phyloP scores from a whole-genome alignment of 495 filamentous ascomycete genomes.

The Neurospora africana region DNA sequence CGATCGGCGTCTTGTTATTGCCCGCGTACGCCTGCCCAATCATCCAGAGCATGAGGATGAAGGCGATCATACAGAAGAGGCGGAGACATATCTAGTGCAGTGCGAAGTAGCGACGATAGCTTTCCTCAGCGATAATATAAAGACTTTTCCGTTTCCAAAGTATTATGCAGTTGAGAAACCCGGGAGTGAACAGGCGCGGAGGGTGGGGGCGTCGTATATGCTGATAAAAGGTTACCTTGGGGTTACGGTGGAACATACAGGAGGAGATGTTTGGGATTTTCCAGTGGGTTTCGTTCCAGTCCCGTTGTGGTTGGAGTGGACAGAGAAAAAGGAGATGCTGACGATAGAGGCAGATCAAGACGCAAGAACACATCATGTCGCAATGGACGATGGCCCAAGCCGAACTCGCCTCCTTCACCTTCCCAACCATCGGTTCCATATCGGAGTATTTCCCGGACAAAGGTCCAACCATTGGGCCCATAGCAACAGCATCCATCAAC shows the following conservation, averaged over 20 bases:
- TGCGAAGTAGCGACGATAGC: constrained; percentile 21
- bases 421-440: constrained; percentile 10
- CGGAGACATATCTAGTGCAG: constrained; percentile 13
- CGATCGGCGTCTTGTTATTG: constrained; percentile 10
- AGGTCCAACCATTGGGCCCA: constrained; percentile 3
- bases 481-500: constrained; percentile 5
- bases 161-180: constrained; percentile 16
- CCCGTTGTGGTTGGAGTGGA: not conserved
- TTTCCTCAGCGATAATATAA: constrained; percentile 10
- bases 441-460: not conserved
- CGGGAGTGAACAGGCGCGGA: constrained; percentile 8
- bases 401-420: constrained; percentile 5
- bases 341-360: constrained; percentile 5
- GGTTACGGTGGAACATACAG: constrained; percentile 15
- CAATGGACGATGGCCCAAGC: constrained; percentile 18
- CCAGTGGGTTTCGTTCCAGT: constrained; percentile 10
- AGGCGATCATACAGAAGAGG: not conserved
- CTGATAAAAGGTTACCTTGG: constrained; percentile 24
- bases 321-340: not conserved
- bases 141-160: constrained; percentile 5
- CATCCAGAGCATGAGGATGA: constrained; percentile 13
- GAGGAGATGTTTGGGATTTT: constrained; percentile 13
- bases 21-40: constrained; percentile 16
- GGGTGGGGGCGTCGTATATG: constrained; percentile 21
- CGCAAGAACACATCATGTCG: constrained; percentile 19